Percentiles rank a stretch among this genome's conserved stretches.
Evolutionary conservation across 2,329 filamentous ascomycete species (phyloP).

Genomic region (Colletotrichum sp.): DNA sequence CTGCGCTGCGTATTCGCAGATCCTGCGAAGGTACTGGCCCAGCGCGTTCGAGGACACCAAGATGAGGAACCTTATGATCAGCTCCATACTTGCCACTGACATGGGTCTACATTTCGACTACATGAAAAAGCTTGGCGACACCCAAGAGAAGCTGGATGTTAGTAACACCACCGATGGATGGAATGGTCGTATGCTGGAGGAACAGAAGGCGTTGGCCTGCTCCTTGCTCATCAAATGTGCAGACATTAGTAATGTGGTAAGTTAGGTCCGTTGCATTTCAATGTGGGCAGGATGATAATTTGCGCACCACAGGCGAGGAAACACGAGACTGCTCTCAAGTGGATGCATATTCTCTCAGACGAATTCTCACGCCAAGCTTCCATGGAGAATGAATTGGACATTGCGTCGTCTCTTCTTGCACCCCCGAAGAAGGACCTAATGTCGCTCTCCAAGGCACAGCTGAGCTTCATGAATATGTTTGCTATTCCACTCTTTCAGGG

Average conservation of each 20-base stretch:
- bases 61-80: slow-evolving; percentile 92
- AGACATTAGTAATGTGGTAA: slow-evolving; percentile 96
- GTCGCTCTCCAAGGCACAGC: slow-evolving; percentile 85
- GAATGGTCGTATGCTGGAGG: slow-evolving; percentile 77
- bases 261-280: slow-evolving; percentile 39
- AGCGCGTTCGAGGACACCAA: slow-evolving; percentile 77
- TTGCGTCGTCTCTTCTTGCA: slow-evolving; percentile 86
- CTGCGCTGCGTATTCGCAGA: slow-evolving; percentile 95
- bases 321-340: slow-evolving; percentile 81
- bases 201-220: slow-evolving; percentile 82
- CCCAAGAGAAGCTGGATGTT: slow-evolving; percentile 78
- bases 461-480: slow-evolving; percentile 97
- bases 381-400: slow-evolving; percentile 88
- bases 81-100: slow-evolving; percentile 95
- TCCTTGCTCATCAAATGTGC: slow-evolving; percentile 96
- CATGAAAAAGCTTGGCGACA: slow-evolving; percentile 83
- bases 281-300: slow-evolving; percentile 23
- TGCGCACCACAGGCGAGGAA: slow-evolving; percentile 70
- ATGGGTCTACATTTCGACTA: slow-evolving; percentile 98
- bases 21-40: slow-evolving; percentile 91
- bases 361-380: slow-evolving; percentile 93
- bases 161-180: slow-evolving; percentile 73
- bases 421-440: slow-evolving; percentile 83
- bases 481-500: slow-evolving; percentile 90
- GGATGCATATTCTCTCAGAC: slow-evolving; percentile 93